phyloP scores from a whole-genome alignment of 345 rosid genomes.

The Capsella bursapastoris region DNA sequence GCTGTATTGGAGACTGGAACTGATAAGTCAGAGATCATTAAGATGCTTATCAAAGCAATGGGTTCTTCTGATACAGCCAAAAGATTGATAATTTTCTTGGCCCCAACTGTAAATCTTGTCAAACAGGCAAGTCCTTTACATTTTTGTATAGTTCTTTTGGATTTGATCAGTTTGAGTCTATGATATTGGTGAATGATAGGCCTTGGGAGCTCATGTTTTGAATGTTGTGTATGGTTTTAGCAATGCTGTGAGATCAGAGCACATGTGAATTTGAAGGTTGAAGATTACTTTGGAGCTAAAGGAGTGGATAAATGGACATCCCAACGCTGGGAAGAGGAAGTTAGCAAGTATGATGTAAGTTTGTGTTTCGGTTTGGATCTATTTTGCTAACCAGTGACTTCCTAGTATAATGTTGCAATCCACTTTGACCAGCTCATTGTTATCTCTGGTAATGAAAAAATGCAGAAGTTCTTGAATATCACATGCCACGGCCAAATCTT shows the following conservation, averaged over 20 bases:
- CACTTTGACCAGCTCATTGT: slow-evolving; percentile 3
- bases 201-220: background rate
- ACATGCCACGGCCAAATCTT: background rate
- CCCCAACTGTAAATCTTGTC: slow-evolving; percentile 82
- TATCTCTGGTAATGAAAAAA: slow-evolving; percentile 1
- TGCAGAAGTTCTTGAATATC: background rate
- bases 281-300: slow-evolving; percentile 75
- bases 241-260: slow-evolving; percentile 65
- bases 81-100: slow-evolving; percentile 71
- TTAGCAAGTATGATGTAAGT: slow-evolving; percentile 67
- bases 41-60: slow-evolving; percentile 64
- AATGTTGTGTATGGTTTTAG: slow-evolving; percentile 49
- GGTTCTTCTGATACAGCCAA: slow-evolving; percentile 44
- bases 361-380: slow-evolving; percentile 6
- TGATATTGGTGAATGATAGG: background rate
- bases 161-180: background rate
- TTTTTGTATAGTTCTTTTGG: background rate
- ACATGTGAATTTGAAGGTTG: slow-evolving; percentile 57
- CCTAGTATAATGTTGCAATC: background rate
- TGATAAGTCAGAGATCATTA: slow-evolving; percentile 73
- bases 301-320: slow-evolving; percentile 75
- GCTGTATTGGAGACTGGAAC: slow-evolving; percentile 72
- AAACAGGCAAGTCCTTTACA: slow-evolving; percentile 56
- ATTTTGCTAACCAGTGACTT: background rate
- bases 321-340: slow-evolving; percentile 71